Evolutionary conservation across 805 yeast species (phyloP), one percentile per base, ranked within the genome.

Genomic region (Saturnispora ahearnii): DNA sequence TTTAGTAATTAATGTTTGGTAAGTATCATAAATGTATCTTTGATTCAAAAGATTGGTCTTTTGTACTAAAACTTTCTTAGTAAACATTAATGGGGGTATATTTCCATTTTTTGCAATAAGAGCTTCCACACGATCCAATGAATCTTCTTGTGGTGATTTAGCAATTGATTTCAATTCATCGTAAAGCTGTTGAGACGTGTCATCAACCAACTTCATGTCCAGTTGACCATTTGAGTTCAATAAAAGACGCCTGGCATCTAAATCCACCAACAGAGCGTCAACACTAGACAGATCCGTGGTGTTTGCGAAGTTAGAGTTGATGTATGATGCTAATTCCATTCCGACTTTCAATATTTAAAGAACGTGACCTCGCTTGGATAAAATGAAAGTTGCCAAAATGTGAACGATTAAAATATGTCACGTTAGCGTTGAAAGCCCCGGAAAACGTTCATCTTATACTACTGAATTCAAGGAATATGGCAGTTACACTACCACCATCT

Each of bases 61-160:
- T 42, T 55, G 52, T 4, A 34, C 38, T 4, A 51, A 30, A 21
- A 51, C 37, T 18, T 51, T 55, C 26, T 50, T 41, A 5, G 56
- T 47, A 24, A 46, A 52, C 2, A 54, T 48, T 1, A 56, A 32
- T 2, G 50, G 50, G 2, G 56, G 55, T 3, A 49, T 9, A 4
- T 29, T 30, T 2, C 59, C 59, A 44, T 51, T 40, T 24, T 43
- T 10, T 2, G 4, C 18, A 12, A 49, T 40, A 4, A 56, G 28
- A 2, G n/a, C 31, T 21, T 56, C 49, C 11, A 55, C 12, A 26
- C 24, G 15, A 3, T n/a, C 30, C 1, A 55, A 21, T 18, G 46
- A 31, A 5, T 11, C 30, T 9, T 22, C n/a, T 10, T 45, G 8
- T 18, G 36, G 31, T 2, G 26, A 1, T 28, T 11, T 33, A 4